A percentile compares a stretch with the other conserved stretches of the same genome.
Evolutionary conservation across 129 eudicot species (phyloP).

Genomic region (Deinandra increscens): DNA sequence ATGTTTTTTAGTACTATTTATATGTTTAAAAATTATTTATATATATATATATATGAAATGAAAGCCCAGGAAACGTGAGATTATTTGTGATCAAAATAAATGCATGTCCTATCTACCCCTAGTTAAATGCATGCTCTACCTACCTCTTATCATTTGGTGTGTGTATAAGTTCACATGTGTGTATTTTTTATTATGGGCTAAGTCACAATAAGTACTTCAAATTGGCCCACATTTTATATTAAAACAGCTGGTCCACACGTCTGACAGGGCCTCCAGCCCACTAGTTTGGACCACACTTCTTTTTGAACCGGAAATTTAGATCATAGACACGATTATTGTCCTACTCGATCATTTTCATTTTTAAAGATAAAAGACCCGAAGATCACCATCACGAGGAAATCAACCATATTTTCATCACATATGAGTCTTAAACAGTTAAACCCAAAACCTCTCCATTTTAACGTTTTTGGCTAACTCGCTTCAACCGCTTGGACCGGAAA

Average conservation of each 20-base stretch:
- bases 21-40: neutral
- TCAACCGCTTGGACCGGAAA: no score
- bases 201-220: conserved; percentile 8
- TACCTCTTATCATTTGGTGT: conserved; percentile 5
- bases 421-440: no score
- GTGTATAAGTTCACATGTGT: no score
- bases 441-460: no score
- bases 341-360: no score
- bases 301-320: no score
- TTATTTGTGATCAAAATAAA: conserved; percentile 22
- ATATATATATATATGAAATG: neutral
- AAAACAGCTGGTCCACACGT: neutral
- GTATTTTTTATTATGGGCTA: conserved; percentile 13
- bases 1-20: neutral
- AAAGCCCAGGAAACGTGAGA: conserved; percentile 32
- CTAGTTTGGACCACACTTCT: neutral
- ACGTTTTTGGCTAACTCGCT: no score
- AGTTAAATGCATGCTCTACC: conserved; percentile 36
- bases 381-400: no score
- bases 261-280: neutral
- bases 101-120: conserved; percentile 38
- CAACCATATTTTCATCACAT: no score
- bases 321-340: no score
- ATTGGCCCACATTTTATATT: conserved; percentile 8
- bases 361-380: no score